Evolutionary conservation across 495 filamentous ascomycete species (phyloP).

Genomic region (Ascobolus immersus): DNA sequence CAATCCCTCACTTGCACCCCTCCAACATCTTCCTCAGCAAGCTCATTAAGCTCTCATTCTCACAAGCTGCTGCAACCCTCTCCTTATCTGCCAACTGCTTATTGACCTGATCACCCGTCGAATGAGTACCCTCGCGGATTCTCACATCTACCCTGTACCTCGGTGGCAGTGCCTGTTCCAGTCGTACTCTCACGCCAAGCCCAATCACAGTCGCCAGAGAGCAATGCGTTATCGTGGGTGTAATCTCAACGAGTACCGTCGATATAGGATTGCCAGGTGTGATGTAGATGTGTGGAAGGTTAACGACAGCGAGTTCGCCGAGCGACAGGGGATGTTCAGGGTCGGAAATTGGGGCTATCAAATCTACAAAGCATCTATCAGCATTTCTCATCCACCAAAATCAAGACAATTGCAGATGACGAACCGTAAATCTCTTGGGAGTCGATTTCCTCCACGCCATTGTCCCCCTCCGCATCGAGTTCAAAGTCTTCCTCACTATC

Average conservation of each 20-base stretch:
- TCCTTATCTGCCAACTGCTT: constrained; percentile 94
- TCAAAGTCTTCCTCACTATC: constrained; percentile 15
- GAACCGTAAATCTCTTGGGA: constrained; percentile 89
- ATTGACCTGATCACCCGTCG: constrained; percentile 78
- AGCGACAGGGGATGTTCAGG: constrained; percentile 88
- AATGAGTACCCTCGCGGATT: constrained; percentile 90
- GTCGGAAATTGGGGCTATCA: constrained; percentile 80
- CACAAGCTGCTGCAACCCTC: constrained; percentile 75
- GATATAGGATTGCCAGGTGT: constrained; percentile 19
- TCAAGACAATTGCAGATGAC: constrained; percentile 7
- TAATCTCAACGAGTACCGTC: constrained; percentile 47
- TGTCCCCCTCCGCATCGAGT: constrained; percentile 33
- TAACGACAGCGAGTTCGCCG: constrained; percentile 77
- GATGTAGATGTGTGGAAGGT: constrained; percentile 53
- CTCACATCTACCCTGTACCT: constrained; percentile 76
- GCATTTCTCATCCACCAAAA: neutral
- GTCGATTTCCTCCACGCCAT: constrained; percentile 57
- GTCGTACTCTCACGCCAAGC: constrained; percentile 65
- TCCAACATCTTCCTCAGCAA: constrained; percentile 84
- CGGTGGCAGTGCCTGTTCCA: constrained; percentile 78
- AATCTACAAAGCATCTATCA: constrained; percentile 30
- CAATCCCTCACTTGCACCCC: constrained; percentile 27
- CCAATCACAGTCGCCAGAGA: constrained; percentile 91
- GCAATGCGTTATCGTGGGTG: constrained; percentile 94
- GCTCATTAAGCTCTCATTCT: constrained; percentile 71